These are phyloP conservation scores for Thielaviopsis cerberus DNA, from an alignment of 2,329 filamentous ascomycete genomes.

Conservation along the genomic window DNA sequence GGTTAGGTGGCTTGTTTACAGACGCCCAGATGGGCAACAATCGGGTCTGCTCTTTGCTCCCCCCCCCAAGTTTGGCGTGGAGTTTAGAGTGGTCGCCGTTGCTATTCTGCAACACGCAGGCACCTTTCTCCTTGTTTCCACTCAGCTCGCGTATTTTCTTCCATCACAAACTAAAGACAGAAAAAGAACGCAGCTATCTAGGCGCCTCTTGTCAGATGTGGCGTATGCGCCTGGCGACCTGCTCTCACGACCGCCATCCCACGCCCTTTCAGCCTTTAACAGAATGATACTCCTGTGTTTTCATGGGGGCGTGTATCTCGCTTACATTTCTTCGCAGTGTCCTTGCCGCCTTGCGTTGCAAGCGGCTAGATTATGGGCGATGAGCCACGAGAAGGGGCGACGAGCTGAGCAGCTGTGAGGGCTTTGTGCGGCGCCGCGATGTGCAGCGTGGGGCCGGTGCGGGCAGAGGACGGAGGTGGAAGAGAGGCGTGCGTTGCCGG, in stretches of 20 bases:
- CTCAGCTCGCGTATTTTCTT: not conserved
- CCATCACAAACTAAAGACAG: no score
- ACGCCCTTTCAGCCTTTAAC: not conserved
- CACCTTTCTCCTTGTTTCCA: no score
- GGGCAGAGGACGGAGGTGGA: not conserved
- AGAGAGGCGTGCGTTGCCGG: not conserved
- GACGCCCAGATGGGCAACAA: no score
- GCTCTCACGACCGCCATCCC: not conserved
- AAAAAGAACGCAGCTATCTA: no score
- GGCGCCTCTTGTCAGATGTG: not conserved
- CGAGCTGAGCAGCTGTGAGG: not conserved
- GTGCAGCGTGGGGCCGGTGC: not conserved
- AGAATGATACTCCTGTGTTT: not conserved
- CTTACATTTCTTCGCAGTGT: not conserved
- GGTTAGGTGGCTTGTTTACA: not conserved
- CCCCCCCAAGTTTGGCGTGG: no score
- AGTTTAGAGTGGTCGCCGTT: no score
- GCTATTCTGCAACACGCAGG: no score
- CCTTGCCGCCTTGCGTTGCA: not conserved
- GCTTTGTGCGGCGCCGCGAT: not conserved
- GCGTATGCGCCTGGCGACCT: not conserved
- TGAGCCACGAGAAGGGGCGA: no score
- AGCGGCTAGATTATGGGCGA: not conserved
- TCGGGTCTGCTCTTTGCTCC: no score
- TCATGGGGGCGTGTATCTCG: not conserved